Base-by-base conservation (phyloP, 2,329 filamentous ascomycete genomes). In the Talaromyces sp. region DNA sequence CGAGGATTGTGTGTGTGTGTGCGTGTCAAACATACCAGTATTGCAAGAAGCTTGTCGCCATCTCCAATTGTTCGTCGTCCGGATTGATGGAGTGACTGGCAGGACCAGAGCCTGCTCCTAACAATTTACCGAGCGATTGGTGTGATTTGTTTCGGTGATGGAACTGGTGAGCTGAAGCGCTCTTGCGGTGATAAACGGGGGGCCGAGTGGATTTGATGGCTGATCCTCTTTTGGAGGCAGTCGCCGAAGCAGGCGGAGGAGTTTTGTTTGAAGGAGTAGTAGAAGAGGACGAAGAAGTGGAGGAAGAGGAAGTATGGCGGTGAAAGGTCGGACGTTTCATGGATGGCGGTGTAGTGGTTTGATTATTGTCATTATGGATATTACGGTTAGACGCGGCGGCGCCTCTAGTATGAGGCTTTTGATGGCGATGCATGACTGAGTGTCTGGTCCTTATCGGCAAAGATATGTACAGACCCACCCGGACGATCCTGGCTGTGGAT, bases 1-100 rank as follows among this genome's bases (percentile, higher is more conserved):
- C 14, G 50, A 58, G 55, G 48, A 57, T 40, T 28, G 52, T 28
- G 28, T 28, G 28, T 28, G 6, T 39, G 31, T 28, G 52, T 28
- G 28, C 6, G 28, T 28, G 6, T 39, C 52, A 42, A 33, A 72
- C 76, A 67, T 75, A 80, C 77, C 77, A 80, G 67, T 75, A 80
- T 64, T 79, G 78, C 50, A 79, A 67, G 55, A 80, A 80, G 66
- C 75, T 78, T 50, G 77, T 70, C 7, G 77, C 73, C 77, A 80
- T 80, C 59, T 77, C 76, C 63, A 68, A 63, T 37, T 71, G 54
- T 68, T 65, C 65, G 61, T 73, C 70, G 66, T 73, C 69, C 44
- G 69, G 68, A 57, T 54, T 40, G 35, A 44, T 48, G 33, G 64
- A 59, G 58, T 61, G 65, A 62, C 65, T 68, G 25, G 66, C 59